A percentile compares a stretch with the other conserved stretches of the same genome.
Conservation (phyloP, 1,284 basidiomycete genomes). For the Malassezia equina region DNA sequence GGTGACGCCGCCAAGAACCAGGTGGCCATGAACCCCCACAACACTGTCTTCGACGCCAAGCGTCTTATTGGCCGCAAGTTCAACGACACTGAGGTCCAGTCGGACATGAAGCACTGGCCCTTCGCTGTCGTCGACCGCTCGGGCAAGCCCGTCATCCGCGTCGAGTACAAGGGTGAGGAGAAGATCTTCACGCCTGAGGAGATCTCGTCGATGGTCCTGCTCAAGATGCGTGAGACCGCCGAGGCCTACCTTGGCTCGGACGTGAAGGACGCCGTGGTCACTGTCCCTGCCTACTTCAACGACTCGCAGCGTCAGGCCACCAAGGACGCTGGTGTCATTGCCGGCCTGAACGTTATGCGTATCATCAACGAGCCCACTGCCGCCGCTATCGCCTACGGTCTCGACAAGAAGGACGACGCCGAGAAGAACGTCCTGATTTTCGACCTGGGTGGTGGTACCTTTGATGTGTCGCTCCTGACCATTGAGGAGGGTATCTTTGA, state of each 20-base stretch:
- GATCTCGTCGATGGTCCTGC: slow-evolving; percentile 90
- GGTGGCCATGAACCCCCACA: slow-evolving; percentile 56
- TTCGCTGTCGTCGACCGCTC: slow-evolving; percentile 74
- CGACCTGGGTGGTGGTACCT: slow-evolving; percentile 97
- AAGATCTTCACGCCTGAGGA: slow-evolving; percentile 94
- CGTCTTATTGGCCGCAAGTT: slow-evolving; percentile 80
- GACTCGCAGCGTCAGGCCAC: slow-evolving; percentile 92
- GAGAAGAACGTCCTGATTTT: slow-evolving; percentile 93
- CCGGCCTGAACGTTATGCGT: slow-evolving; percentile 83
- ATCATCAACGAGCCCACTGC: slow-evolving; percentile 95
- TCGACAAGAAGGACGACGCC: slow-evolving; percentile 68
- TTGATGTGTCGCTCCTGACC: slow-evolving; percentile 94
- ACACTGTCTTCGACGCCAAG: slow-evolving; percentile 70
- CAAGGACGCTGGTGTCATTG: slow-evolving; percentile 82
- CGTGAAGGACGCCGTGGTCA: slow-evolving; percentile 77
- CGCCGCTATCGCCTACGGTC: slow-evolving; percentile 87
- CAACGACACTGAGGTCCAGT: slow-evolving; percentile 75
- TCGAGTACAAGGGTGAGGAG: slow-evolving; percentile 78
- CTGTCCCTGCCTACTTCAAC: slow-evolving; percentile 92
- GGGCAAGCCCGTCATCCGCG: slow-evolving; percentile 77
- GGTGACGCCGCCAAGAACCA: slow-evolving; percentile 91
- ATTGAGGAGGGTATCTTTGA: slow-evolving; percentile 99
- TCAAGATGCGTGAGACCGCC: slow-evolving; percentile 97
- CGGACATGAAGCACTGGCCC: slow-evolving; percentile 89
- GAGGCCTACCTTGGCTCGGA: slow-evolving; percentile 83